phyloP scores from a whole-genome alignment of 306 rosid genomes.

The Sindora glabra region DNA sequence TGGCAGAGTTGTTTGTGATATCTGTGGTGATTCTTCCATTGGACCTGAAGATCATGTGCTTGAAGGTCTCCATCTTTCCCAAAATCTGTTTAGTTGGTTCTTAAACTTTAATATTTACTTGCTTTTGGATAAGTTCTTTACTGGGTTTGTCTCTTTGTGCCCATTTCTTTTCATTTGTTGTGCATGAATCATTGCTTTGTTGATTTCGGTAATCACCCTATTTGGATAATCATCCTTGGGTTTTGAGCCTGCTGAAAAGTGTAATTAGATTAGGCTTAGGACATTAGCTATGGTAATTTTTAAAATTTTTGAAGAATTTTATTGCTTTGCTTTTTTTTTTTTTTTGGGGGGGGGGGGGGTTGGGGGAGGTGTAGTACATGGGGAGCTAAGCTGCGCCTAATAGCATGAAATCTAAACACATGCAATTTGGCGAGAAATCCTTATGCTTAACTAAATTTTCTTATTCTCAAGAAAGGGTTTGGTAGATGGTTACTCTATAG shows the following conservation, averaged over 20 bases:
- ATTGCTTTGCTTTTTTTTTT: background rate
- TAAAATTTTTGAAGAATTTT: background rate
- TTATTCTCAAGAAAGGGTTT: too few relatives aligned
- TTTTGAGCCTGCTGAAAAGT: background rate
- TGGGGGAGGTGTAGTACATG: too few relatives aligned
- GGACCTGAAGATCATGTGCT: slow-evolving; percentile 92
- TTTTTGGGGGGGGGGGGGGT: background rate
- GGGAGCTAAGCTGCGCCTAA: too few relatives aligned
- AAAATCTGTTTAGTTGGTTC: background rate
- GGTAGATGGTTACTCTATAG: too few relatives aligned
- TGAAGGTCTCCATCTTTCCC: slow-evolving; percentile 44
- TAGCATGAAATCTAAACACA: too few relatives aligned
- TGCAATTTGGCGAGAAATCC: too few relatives aligned
- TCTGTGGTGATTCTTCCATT: slow-evolving; percentile 77
- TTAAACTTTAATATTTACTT: background rate
- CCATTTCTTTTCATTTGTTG: background rate
- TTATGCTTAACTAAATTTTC: too few relatives aligned
- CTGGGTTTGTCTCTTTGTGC: background rate
- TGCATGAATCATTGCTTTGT: background rate
- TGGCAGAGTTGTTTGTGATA: slow-evolving; percentile 89
- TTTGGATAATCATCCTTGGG: background rate
- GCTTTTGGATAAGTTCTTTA: background rate
- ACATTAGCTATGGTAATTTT: background rate
- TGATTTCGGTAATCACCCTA: background rate
- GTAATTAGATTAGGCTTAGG: background rate